Percentiles rank a stretch among this genome's conserved stretches.
phyloP scores from a whole-genome alignment of 169 alveolate genomes.

The Plasmodium ovale region DNA sequence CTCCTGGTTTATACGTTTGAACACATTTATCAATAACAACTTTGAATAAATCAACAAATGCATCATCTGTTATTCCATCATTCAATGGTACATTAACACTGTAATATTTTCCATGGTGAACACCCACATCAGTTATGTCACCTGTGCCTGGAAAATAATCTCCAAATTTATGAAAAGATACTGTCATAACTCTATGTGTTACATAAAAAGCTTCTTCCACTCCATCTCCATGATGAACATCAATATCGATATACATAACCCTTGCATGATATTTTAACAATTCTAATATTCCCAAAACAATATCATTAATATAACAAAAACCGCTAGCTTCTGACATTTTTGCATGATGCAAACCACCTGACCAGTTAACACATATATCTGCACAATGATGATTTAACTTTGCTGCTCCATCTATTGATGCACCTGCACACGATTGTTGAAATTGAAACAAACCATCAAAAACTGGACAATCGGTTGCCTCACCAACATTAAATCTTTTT shows the following conservation, averaged over 20 bases:
- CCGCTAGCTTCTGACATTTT: constrained; percentile 98
- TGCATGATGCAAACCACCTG: constrained; percentile 99
- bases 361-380: constrained; percentile 98
- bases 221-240: constrained; percentile 99
- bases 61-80: constrained; percentile 98
- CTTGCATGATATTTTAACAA: constrained; percentile 97
- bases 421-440: constrained; percentile 98
- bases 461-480: constrained; percentile 98
- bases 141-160: constrained; percentile 99
- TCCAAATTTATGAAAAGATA: constrained; percentile 98
- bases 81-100: constrained; percentile 98
- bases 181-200: constrained; percentile 98
- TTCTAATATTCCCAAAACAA: constrained; percentile 97
- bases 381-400: constrained; percentile 94
- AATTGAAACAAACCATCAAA: constrained; percentile 97
- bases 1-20: constrained; percentile 97
- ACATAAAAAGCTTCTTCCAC: constrained; percentile 98
- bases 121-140: constrained; percentile 96
- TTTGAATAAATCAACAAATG: constrained; percentile 93
- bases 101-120: constrained; percentile 95
- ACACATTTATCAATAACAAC: constrained; percentile 95
- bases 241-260: constrained; percentile 99
- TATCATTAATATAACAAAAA: constrained; percentile 99
- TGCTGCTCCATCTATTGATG: constrained; percentile 97
- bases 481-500: constrained; percentile 95